A percentile compares a stretch with the other conserved stretches of the same genome.
Evolutionary conservation across 805 yeast genomes (phyloP).

Genomic region (Starmera pachycereana): DNA sequence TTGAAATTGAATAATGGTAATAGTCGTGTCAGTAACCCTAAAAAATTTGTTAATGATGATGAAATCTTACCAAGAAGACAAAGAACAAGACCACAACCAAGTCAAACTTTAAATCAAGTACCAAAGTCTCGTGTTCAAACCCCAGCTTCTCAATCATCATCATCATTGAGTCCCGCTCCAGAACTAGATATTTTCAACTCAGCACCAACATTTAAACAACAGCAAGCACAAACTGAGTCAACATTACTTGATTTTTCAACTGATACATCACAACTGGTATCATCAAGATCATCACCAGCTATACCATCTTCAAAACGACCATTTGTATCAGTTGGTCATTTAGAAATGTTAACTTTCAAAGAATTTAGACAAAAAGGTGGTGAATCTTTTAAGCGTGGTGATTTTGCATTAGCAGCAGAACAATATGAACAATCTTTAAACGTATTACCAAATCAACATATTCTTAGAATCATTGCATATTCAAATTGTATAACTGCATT

Average conservation of each 20-base stretch:
- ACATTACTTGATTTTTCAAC: constrained; percentile 1
- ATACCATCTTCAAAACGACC: constrained; percentile 11
- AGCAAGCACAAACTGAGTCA: constrained; percentile 1
- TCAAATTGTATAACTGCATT: constrained; percentile 69
- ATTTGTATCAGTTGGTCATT: constrained; percentile 13
- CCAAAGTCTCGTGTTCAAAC: neutral
- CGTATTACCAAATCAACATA: constrained; percentile 53
- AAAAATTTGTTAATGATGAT: neutral
- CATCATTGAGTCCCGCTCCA: neutral
- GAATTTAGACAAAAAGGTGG: constrained; percentile 47
- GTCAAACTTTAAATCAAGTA: neutral
- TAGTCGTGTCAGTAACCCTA: no score
- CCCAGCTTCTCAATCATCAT: neutral
- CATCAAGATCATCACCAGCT: neutral
- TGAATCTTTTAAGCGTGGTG: constrained; percentile 67
- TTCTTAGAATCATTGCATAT: constrained; percentile 51
- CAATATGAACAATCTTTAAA: constrained; percentile 48
- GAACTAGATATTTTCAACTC: constrained; percentile 6
- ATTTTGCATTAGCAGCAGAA: constrained; percentile 56
- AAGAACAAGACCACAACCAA: neutral
- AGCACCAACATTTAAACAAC: constrained; percentile 8
- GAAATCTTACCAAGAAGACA: neutral
- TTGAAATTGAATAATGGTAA: neutral
- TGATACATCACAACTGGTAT: constrained; percentile 1
- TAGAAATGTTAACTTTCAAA: constrained; percentile 26